Percentiles rank a stretch among this genome's conserved stretches.
Evolutionary conservation across 1,284 basidiomycete genomes (phyloP).

Genomic region (Amylostereum chailletii): DNA sequence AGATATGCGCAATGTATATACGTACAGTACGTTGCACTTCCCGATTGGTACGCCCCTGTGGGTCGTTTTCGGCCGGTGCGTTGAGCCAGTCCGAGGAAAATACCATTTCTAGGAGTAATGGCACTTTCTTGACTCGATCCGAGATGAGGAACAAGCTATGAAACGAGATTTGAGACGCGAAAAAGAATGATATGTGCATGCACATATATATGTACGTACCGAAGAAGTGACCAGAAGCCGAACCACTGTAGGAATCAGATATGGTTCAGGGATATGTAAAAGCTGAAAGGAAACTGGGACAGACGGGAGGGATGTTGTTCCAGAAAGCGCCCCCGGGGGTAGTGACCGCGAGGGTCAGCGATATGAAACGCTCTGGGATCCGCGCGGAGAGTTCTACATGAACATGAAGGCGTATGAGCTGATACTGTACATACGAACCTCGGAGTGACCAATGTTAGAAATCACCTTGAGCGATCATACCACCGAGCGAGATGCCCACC

Average conservation of each 20-base stretch:
- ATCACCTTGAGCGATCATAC: constrained; percentile 77
- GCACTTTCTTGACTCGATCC: constrained; percentile 42
- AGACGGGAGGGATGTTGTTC: constrained; percentile 53
- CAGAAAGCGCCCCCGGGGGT: constrained; percentile 53
- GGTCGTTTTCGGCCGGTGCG: constrained; percentile 38
- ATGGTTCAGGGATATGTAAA: neutral
- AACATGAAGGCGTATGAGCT: neutral
- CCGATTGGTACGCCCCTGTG: constrained; percentile 50
- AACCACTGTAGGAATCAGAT: neutral
- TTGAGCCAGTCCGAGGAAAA: constrained; percentile 57
- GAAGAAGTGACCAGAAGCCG: constrained; percentile 34
- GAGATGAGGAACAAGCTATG: constrained; percentile 35
- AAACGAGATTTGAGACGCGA: neutral
- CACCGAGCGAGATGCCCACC: constrained; percentile 76
- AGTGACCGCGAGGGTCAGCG: constrained; percentile 64
- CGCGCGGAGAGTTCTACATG: constrained; percentile 51
- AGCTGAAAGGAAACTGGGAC: constrained; percentile 13
- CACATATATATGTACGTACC: constrained; percentile 16
- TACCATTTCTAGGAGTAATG: constrained; percentile 49
- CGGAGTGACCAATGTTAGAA: no score
- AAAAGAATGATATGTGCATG: constrained; percentile 1
- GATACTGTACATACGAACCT: no score
- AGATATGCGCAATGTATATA: neutral
- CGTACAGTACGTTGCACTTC: constrained; percentile 47
- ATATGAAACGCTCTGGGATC: constrained; percentile 60